Evolutionary conservation across 306 rosid species (phyloP), one percentile per base, ranked within the genome.

Genomic region (Macrotyloma uniflorum): DNA sequence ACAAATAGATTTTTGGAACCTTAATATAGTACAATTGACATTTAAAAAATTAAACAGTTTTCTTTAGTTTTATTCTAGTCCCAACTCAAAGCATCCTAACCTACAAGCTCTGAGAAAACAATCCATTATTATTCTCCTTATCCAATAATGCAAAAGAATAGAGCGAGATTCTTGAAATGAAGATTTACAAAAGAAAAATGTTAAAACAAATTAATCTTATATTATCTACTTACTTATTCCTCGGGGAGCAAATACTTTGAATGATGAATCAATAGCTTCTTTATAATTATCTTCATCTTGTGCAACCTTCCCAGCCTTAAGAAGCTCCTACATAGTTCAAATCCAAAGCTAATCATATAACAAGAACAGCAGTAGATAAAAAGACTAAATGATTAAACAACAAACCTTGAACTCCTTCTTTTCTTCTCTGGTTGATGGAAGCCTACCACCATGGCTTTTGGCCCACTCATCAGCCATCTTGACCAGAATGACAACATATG

Each of bases 211-310:
- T 45, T 54, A 12, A 35, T 40, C 61, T 42, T 65, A 43, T 67
- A 66, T 22, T 58, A 49, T 67, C 28, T 26, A 83, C 97, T 87
- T 88, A 95, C 99, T 87, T 55, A 93, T 93, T 88, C 99, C 99
- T 74, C n/a, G 89, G 30, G 93, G 83, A 74, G 98, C 89, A 81
- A 90, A 95, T 78, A 95, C 94, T 91, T 95, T 95, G 87, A 93
- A 95, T 59, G 99, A 91, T 75, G 93, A 87, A 38, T 95, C 98
- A 75, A 88, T 88, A 68, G 98, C 99, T 85, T 95, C 99, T 89
- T 53, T 93, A 78, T 95, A 95, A 83, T 95, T 95, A 83, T 93
- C 99, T 84, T 91, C 99, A 85, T 95, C 99, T 70, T 53, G 78
- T 30, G 93, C 90, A 80, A 85, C 72, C 93, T 75, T 93, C 86